Evolutionary conservation across 805 yeast species (phyloP).

Genomic region (Suhomyces vadensis): DNA sequence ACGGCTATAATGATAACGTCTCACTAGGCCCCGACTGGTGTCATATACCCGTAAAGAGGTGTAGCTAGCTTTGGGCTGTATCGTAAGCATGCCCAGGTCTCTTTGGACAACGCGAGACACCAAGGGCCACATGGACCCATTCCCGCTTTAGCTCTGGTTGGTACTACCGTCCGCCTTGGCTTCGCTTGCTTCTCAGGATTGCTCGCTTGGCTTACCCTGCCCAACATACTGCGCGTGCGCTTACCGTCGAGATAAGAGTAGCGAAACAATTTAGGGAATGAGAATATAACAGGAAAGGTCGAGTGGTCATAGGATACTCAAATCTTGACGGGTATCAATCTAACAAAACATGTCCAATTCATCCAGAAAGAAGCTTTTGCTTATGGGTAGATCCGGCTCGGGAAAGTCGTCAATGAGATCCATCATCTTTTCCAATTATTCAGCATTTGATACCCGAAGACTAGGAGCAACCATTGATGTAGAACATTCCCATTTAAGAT

Average conservation of each 20-base stretch:
- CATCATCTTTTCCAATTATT: constrained; percentile 91
- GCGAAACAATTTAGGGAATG: background rate
- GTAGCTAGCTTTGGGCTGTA: too few species aligned
- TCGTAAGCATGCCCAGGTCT: too few species aligned
- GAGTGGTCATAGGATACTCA: background rate
- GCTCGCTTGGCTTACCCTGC: too few species aligned
- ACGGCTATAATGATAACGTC: too few species aligned
- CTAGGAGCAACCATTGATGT: constrained; percentile 97
- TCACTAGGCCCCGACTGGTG: too few species aligned
- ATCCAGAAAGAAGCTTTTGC: constrained; percentile 43
- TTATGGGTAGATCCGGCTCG: constrained; percentile 91
- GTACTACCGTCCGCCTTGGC: background rate
- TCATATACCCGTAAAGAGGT: too few species aligned
- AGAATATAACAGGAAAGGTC: background rate
- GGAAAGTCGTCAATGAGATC: constrained; percentile 98
- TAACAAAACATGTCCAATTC: constrained; percentile 27
- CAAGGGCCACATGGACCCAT: too few species aligned
- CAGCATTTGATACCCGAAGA: constrained; percentile 94
- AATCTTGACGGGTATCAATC: background rate
- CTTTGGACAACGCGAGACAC: too few species aligned
- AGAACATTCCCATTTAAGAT: constrained; percentile 93
- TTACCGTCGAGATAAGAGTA: background rate
- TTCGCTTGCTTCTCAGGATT: too few species aligned
- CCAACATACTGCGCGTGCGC: background rate
- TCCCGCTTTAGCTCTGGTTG: too few species aligned